Percentiles rank a stretch among this genome's conserved stretches.
These are phyloP conservation scores for Xylariaceae sp. DNA, from an alignment of 2,329 filamentous ascomycete genomes.

Conservation along the genomic window DNA sequence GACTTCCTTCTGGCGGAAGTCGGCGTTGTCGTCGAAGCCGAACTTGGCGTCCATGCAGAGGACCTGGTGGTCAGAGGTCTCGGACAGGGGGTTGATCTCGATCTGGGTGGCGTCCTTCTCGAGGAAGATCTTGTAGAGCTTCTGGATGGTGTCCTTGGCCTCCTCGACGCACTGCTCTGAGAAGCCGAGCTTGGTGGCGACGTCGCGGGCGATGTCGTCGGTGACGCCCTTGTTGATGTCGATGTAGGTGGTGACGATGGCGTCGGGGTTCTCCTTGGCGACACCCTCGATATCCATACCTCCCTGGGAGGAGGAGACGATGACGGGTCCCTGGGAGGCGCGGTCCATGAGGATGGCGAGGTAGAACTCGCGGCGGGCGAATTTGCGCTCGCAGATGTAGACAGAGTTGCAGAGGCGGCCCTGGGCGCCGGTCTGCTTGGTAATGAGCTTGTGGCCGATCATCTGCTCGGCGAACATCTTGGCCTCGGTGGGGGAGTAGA, in stretches of 20 bases:
- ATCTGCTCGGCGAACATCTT: conserved; percentile 98
- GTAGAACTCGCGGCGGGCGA: conserved; percentile 98
- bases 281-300: conserved; percentile 99
- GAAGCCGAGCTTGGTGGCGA: conserved; percentile 91
- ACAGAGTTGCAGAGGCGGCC: conserved; percentile 95
- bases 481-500: conserved; percentile 95
- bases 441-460: conserved; percentile 99
- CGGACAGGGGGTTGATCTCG: conserved; percentile 98
- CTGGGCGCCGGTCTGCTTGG: conserved; percentile 94
- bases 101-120: conserved; percentile 99
- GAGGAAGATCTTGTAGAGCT: conserved; percentile 97
- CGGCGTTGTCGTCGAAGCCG: conserved; percentile 97
- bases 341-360: conserved; percentile 98
- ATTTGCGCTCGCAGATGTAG: conserved; percentile 99
- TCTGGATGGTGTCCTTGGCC: conserved; percentile 94
- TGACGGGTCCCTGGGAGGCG: conserved; percentile 82
- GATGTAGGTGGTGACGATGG: conserved; percentile 90
- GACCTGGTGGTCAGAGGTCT: conserved; percentile 97
- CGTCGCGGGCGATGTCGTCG: conserved; percentile 86
- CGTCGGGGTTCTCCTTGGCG: conserved; percentile 94
- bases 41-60: conserved; percentile 99
- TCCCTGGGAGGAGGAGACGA: conserved; percentile 96
- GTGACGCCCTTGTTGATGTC: conserved; percentile 95
- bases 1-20: conserved; percentile 95
- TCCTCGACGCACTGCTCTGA: conserved; percentile 96